These are phyloP conservation scores for Galeopsis tetrahit DNA, from an alignment of 257 asterid species.

Conservation along the genomic window DNA sequence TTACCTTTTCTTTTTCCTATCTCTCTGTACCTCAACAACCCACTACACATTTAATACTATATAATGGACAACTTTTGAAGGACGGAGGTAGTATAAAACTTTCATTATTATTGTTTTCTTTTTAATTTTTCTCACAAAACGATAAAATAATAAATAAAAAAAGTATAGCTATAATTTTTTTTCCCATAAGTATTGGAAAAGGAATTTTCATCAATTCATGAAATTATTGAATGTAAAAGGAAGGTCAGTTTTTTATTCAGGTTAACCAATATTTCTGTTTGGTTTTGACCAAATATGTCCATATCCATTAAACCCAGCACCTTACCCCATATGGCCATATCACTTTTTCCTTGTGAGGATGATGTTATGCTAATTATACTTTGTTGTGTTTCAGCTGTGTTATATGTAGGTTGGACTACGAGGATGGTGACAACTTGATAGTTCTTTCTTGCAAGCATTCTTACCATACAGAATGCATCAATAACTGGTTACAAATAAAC, in stretches of 20 bases:
- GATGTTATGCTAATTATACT: not conserved
- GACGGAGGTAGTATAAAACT: not conserved
- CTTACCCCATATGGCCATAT: not conserved
- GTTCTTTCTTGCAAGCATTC: conserved; percentile 83
- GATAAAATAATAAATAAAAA: not conserved
- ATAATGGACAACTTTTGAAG: too few relatives aligned
- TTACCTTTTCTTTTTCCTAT: too few relatives aligned
- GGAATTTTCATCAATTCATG: not conserved
- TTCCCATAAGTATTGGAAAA: not conserved
- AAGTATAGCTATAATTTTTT: not conserved
- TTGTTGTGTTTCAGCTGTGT: conserved; percentile 67
- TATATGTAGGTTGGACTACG: conserved; percentile 90
- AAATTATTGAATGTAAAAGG: not conserved
- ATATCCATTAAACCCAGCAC: not conserved
- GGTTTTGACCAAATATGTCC: not conserved
- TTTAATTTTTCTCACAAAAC: not conserved
- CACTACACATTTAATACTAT: too few relatives aligned
- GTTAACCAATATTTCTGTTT: too few relatives aligned
- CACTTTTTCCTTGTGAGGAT: not conserved
- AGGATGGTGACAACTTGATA: conserved; percentile 80
- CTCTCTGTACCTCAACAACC: too few relatives aligned
- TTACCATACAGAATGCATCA: conserved; percentile 86
- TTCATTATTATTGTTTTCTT: not conserved
- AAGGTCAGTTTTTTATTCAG: not conserved
- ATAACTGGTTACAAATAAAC: conserved; percentile 82